Evolutionary conservation across 1,284 basidiomycete species (phyloP), one percentile per base, ranked within the genome.

Genomic region (Leccinum pachyderme): DNA sequence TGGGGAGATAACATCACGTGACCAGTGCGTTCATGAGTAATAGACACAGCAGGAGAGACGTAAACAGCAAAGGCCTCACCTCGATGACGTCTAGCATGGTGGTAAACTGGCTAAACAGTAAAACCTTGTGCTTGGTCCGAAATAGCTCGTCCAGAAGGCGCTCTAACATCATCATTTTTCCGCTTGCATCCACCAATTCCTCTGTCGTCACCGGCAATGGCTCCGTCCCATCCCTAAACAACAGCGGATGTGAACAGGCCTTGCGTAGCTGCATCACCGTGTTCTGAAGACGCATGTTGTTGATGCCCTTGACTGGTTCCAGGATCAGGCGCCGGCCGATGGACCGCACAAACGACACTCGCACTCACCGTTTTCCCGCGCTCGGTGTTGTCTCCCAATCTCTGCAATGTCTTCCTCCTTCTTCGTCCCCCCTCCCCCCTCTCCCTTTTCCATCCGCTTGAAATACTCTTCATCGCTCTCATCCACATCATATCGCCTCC

Each of bases 81-180:
- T 95, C 86, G 56, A 98, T 91, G 60, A 98, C 91, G 68, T 99
- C 91, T 51, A 98, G 76, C 93, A 98, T 95, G 1, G 89, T 95
- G 45, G 90, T 95, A 72, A 99, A 97, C 74, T 98, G 95, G 54
- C 90, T 89, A 74, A 99, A 99, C 32, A 98, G 72, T 29, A 99
- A 76, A 0, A 98, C 95, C 71, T 95, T 96, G 75, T 98, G 95
- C 6, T 82, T 83, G 11, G 85, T 75, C 24, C 77, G 77, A 72
- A 97, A 93, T n/a, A 99, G 75, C 53, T 87, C 93, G 44, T 86
- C 85, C 2, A 99, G 79, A 12, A 99, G 75, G 11, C 94, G 86
- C 62, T 98, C 92, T 0, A 98, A 82, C 22, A 98, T 78, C 77
- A 98, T 88, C 95, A 99, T 97, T 79, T 99, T 99, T 18, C 96